Base-by-base conservation (phyloP, 2,329 filamentous ascomycete species). In the Penicillium carneum region DNA sequence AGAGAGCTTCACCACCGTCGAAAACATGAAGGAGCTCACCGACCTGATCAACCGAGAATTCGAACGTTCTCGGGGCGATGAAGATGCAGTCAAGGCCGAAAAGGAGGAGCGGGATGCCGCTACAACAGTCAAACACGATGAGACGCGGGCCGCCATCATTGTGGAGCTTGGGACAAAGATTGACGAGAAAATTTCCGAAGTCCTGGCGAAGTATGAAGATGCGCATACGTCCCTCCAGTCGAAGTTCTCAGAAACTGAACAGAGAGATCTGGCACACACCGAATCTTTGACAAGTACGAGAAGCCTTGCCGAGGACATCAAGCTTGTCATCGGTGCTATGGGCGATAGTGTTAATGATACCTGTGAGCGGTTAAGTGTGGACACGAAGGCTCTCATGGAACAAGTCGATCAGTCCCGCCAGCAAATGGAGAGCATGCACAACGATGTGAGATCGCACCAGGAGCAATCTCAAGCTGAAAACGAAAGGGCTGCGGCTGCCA, bases 131-230 rank as follows among this genome's bases (percentile, higher is more conserved):
- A 88, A 88, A 74, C 84, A 88, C 36, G 85, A 87, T 23, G 86
- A 88, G 69, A 80, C 82, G 57, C 84, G 84, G 61, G 82, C 82
- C 8, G 81, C 81, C 33, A 82, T 87, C 31, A 79, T 87, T 29
- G 73, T 81, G 14, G 84, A 85, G 31, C 74, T 89, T 26, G 79
- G 80, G 4, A 77, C 80, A 52, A 87, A 87, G 76, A 81, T 89
- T 41, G 87, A 97, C 63, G 90, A 93, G 71, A 93, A 92, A 74
- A 87, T 97, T 68, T 86, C 86, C 61, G 91, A 93, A 55, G 83
- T 99, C 26, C 87, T 96, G 75, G 83, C 85, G 68, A 97, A 96
- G 75, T 96, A 97, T 72, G 93, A 97, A 57, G 92, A 95, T 63
- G 89, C 93, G 64, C 90, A 96, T 72, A 80, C 85, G 20, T 82